phyloP scores from a whole-genome alignment of 1,284 basidiomycete genomes.

The Trichosporon faecale region DNA sequence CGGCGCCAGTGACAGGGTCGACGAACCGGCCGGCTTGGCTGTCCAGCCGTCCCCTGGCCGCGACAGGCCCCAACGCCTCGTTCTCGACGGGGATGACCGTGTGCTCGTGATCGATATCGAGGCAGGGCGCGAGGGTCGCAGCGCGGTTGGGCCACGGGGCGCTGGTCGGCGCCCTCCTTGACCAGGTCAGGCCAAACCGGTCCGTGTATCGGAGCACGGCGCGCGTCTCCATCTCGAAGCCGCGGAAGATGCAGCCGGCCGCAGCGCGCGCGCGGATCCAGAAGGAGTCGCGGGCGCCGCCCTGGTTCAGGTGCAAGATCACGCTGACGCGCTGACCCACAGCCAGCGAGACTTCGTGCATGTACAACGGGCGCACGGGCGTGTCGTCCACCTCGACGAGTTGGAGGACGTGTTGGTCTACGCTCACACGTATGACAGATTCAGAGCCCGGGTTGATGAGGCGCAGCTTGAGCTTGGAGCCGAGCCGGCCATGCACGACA shows the following conservation, averaged over 20 bases:
- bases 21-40: slow-evolving; percentile 28
- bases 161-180: slow-evolving; percentile 17
- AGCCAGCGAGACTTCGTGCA: slow-evolving; percentile 31
- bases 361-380: slow-evolving; percentile 26
- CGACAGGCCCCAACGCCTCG: background rate
- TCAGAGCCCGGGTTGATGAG: slow-evolving; percentile 30
- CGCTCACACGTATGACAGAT: slow-evolving; percentile 28
- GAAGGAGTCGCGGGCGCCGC: slow-evolving; percentile 34
- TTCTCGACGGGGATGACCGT: slow-evolving; percentile 20
- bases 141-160: slow-evolving; percentile 28
- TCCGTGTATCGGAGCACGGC: slow-evolving; percentile 22
- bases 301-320: slow-evolving; percentile 37
- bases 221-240: background rate
- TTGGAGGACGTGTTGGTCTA: slow-evolving; percentile 37
- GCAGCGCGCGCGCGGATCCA: slow-evolving; percentile 40
- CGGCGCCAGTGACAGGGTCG: slow-evolving; percentile 22
- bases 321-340: slow-evolving; percentile 45
- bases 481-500: background rate
- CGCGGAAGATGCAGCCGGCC: slow-evolving; percentile 9
- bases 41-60: background rate
- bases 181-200: slow-evolving; percentile 18
- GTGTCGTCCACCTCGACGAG: slow-evolving; percentile 39
- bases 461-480: slow-evolving; percentile 24
- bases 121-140: background rate
- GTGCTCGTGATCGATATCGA: slow-evolving; percentile 17